Conservation (phyloP, 768 basidiomycete species). For the Cystobasidium onofrii region DNA sequence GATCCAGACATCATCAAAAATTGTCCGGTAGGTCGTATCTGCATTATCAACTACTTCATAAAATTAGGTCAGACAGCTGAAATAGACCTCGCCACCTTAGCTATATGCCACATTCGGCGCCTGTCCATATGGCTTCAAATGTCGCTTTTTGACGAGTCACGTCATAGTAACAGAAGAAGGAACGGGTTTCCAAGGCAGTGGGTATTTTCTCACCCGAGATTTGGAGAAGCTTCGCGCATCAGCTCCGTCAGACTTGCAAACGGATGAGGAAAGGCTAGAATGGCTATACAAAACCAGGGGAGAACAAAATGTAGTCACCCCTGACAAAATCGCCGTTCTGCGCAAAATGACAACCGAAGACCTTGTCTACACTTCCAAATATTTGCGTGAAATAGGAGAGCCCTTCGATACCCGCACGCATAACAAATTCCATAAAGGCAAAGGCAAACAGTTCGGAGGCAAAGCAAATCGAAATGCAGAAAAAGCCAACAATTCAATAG, state of each 20-base stretch:
- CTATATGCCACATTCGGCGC: slow-evolving; percentile 68
- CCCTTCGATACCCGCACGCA: slow-evolving; percentile 8
- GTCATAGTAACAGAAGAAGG: slow-evolving; percentile 52
- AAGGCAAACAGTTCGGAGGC: not conserved
- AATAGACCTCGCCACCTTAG: not conserved
- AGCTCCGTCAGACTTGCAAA: not conserved
- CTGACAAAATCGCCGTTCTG: not conserved
- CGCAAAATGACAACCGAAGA: not conserved
- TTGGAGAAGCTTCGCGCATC: slow-evolving; percentile 52
- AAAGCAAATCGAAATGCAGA: not conserved
- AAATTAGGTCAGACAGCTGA: not conserved
- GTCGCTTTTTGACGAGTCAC: slow-evolving; percentile 80
- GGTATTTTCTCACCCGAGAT: slow-evolving; percentile 52
- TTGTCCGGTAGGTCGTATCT: slow-evolving; percentile 18
- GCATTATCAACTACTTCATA: not conserved
- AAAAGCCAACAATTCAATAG: not conserved
- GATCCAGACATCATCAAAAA: not conserved
- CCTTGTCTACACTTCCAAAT: slow-evolving; percentile 11
- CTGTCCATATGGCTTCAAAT: slow-evolving; percentile 79
- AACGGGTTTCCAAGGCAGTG: slow-evolving; percentile 34
- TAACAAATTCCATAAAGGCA: not conserved
- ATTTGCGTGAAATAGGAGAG: slow-evolving; percentile 27
- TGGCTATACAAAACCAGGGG: slow-evolving; percentile 30
- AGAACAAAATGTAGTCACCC: slow-evolving; percentile 23
- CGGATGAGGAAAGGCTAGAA: slow-evolving; percentile 8